Percentiles rank a stretch among this genome's conserved stretches.
These are phyloP conservation scores for Tolypocladium amazonense DNA, from an alignment of 2,329 filamentous ascomycete species.

Conservation along the genomic window DNA sequence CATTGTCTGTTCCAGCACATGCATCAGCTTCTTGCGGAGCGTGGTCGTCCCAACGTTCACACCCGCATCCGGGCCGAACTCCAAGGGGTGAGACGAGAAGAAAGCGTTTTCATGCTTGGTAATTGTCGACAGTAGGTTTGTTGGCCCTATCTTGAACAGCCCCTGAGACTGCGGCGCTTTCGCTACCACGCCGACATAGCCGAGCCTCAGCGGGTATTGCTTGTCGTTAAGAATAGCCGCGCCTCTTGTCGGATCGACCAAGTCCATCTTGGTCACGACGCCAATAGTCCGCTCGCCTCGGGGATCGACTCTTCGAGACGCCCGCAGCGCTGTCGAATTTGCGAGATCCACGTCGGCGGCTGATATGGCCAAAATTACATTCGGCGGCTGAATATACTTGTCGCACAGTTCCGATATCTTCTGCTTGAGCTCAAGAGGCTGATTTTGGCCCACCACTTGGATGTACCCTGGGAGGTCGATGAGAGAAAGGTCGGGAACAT, in stretches of 20 bases:
- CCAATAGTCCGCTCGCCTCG: conserved; percentile 93
- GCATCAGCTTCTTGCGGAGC: conserved; percentile 91
- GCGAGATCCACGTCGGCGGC: conserved; percentile 95
- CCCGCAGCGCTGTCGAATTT: conserved; percentile 85
- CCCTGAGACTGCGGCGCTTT: conserved; percentile 60
- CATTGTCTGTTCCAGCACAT: conserved; percentile 95
- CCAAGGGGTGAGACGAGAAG: conserved; percentile 71
- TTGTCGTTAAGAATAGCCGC: conserved; percentile 70
- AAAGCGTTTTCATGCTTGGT: conserved; percentile 79
- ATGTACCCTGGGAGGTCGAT: conserved; percentile 98
- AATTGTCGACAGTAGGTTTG: conserved; percentile 72
- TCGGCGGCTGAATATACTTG: conserved; percentile 94
- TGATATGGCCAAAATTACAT: conserved; percentile 94
- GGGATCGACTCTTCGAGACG: conserved; percentile 85
- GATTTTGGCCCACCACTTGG: conserved; percentile 84
- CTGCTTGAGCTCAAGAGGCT: conserved; percentile 83
- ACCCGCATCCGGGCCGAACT: conserved; percentile 65
- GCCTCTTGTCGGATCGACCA: conserved; percentile 77
- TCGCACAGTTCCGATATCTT: conserved; percentile 95
- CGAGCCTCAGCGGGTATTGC: conserved; percentile 89
- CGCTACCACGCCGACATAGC: conserved; percentile 92
- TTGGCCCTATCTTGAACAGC: conserved; percentile 73
- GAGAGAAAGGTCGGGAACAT: conserved; percentile 87
- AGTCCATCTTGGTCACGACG: conserved; percentile 98
- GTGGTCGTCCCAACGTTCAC: conserved; percentile 75